Percentiles rank a stretch among this genome's conserved stretches.
These are phyloP conservation scores for Mycena rebaudengoi DNA, from an alignment of 768 basidiomycete species.

Conservation along the genomic window DNA sequence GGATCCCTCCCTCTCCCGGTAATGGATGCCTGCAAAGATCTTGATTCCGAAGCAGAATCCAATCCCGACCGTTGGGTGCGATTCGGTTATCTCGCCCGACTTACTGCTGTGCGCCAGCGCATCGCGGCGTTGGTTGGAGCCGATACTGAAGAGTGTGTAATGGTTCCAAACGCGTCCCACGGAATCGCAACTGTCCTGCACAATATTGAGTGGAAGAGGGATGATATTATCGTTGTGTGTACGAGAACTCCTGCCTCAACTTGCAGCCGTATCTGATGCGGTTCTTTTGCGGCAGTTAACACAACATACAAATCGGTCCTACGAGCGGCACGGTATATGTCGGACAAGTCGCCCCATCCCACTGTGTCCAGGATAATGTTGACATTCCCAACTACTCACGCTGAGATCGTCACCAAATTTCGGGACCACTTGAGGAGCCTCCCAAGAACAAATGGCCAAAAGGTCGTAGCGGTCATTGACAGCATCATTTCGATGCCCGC, in stretches of 20 bases:
- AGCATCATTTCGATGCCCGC: constrained; percentile 72
- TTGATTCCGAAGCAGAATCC: constrained; percentile 49
- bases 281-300: constrained; percentile 21
- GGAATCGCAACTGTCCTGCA: constrained; percentile 68
- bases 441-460: constrained; percentile 30
- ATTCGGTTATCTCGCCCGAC: constrained; percentile 36
- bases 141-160: constrained; percentile 53
- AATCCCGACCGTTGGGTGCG: constrained; percentile 62
- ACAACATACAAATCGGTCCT: constrained; percentile 60
- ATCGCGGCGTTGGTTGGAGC: constrained; percentile 61
- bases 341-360: constrained; percentile 62
- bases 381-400: constrained; percentile 58
- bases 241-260: constrained; percentile 3
- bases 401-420: constrained; percentile 48
- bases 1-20: constrained; percentile 61
- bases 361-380: constrained; percentile 53
- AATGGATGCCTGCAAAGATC: constrained; percentile 43
- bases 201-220: constrained; percentile 68
- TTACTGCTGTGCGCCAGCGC: constrained; percentile 48
- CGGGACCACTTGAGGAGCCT: constrained; percentile 28
- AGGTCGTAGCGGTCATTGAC: constrained; percentile 77
- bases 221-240: constrained; percentile 71
- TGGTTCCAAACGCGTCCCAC: constrained; percentile 63
- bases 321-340: constrained; percentile 57
- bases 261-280: background rate